phyloP scores from a whole-genome alignment of 2,329 filamentous ascomycete genomes.

The Fusarium multiceps region DNA sequence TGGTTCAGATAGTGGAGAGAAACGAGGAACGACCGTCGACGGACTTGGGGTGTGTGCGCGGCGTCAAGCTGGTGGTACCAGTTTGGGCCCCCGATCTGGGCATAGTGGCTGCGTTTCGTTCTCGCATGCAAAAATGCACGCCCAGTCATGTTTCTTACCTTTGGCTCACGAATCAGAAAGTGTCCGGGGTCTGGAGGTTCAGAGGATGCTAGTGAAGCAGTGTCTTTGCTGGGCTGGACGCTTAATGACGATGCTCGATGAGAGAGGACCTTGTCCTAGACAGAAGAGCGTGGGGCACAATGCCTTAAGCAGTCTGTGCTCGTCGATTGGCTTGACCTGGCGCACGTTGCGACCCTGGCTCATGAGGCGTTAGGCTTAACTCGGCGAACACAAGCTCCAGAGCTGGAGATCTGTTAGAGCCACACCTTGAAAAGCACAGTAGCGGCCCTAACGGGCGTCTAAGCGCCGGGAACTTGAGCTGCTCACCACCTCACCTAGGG shows the following conservation, averaged over 20 bases:
- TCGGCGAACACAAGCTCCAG: slow-evolving; percentile 24
- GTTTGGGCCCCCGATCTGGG: slow-evolving; percentile 21
- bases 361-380: slow-evolving; percentile 35
- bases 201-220: slow-evolving; percentile 19
- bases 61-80: slow-evolving; percentile 27
- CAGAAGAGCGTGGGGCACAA: slow-evolving; percentile 30
- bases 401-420: slow-evolving; percentile 25
- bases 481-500: slow-evolving; percentile 12
- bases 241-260: slow-evolving; percentile 34
- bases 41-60: slow-evolving; percentile 21
- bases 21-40: slow-evolving; percentile 4
- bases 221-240: slow-evolving; percentile 12
- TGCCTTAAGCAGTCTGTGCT: slow-evolving; percentile 34
- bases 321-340: slow-evolving; percentile 31
- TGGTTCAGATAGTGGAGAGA: slow-evolving; percentile 14
- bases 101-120: slow-evolving; percentile 33
- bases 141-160: slow-evolving; percentile 38
- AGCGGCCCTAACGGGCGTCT: slow-evolving; percentile 43
- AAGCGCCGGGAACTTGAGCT: slow-evolving; percentile 47
- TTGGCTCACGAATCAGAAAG: slow-evolving; percentile 30
- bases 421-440: slow-evolving; percentile 48
- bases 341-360: slow-evolving; percentile 35
- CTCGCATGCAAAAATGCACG: slow-evolving; percentile 37
- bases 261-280: slow-evolving; percentile 16
- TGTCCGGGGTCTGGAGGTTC: slow-evolving; percentile 9